These are phyloP conservation scores for Medicago lupulina DNA, from an alignment of 306 rosid species.

Conservation along the genomic window DNA sequence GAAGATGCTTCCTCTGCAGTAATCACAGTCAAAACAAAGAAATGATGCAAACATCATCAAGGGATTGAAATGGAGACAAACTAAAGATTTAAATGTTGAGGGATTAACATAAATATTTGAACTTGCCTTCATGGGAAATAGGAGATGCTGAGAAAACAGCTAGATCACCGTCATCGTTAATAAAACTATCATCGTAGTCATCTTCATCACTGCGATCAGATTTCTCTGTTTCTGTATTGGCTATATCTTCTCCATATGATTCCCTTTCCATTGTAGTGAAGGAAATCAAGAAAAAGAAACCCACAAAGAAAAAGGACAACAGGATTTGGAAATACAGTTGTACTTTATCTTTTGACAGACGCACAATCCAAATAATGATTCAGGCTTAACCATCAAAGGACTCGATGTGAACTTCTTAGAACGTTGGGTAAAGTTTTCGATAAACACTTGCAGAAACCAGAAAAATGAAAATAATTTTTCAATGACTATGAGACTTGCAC, in stretches of 20 bases:
- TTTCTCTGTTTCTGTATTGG: conserved; percentile 71
- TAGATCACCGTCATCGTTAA: conserved; percentile 63
- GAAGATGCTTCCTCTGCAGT: conserved; percentile 51
- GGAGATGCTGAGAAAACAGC: conserved; percentile 56
- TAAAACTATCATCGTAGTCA: conserved; percentile 80
- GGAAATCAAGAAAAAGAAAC: conserved; percentile 41
- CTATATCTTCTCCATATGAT: conserved; percentile 89
- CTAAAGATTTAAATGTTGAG: conserved; percentile 12
- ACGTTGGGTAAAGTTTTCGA: conserved; percentile 13
- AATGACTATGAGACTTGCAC: not conserved
- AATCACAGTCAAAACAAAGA: conserved; percentile 36
- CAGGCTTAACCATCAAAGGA: not conserved
- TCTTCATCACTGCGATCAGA: conserved; percentile 69
- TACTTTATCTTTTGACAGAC: conserved; percentile 7
- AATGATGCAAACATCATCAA: conserved; percentile 18
- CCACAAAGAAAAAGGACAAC: not conserved
- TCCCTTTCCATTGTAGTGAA: conserved; percentile 64
- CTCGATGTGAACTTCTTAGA: not conserved
- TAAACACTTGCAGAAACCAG: not conserved
- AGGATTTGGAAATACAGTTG: not conserved
- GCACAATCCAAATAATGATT: conserved; percentile 21
- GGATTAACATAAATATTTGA: conserved; percentile 10
- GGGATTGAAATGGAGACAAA: conserved; percentile 23
- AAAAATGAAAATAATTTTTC: not conserved
- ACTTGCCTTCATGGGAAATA: conserved; percentile 55